A percentile compares a stretch with the other conserved stretches of the same genome.
These are phyloP conservation scores for Paramyrothecium sp. DNA, from an alignment of 2,329 filamentous ascomycete species.

Conservation along the genomic window DNA sequence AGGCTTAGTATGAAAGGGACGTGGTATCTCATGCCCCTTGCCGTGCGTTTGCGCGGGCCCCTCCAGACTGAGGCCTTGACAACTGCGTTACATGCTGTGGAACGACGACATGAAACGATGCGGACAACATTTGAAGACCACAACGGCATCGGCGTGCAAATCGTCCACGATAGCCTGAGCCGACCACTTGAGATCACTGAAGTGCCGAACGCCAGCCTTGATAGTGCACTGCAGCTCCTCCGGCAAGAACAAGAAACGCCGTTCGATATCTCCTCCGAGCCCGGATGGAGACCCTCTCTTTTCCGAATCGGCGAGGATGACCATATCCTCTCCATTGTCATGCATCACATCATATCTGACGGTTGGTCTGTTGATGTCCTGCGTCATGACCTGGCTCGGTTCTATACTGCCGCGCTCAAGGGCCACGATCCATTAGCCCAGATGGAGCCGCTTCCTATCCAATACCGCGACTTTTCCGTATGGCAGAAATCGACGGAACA, in stretches of 20 bases:
- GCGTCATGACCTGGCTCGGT: conserved; percentile 12
- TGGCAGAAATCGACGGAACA: conserved; percentile 20
- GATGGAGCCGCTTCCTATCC: conserved; percentile 14
- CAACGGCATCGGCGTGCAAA: neutral
- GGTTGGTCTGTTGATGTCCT: conserved; percentile 26
- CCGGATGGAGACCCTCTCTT: conserved; percentile 17
- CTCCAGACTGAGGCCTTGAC: conserved; percentile 4
- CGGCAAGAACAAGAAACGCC: conserved; percentile 15
- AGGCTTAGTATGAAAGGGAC: conserved; percentile 4
- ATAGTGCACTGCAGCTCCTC: neutral
- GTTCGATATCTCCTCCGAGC: conserved; percentile 17
- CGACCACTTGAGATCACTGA: neutral
- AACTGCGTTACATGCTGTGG: conserved; percentile 4
- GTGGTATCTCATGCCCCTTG: conserved; percentile 9
- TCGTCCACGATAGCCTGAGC: neutral
- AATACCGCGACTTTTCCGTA: conserved; percentile 21
- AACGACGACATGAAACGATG: conserved; percentile 10
- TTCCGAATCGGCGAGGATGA: conserved; percentile 9
- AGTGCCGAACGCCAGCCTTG: neutral
- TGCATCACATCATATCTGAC: conserved; percentile 27
- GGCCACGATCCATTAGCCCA: neutral
- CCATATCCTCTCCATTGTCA: conserved; percentile 20
- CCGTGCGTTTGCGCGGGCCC: conserved; percentile 5
- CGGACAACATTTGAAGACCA: neutral
- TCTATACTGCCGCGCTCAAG: conserved; percentile 12